Evolutionary conservation across 2,329 filamentous ascomycete genomes (phyloP).

Genomic region (Colletotrichum noveboracense): DNA sequence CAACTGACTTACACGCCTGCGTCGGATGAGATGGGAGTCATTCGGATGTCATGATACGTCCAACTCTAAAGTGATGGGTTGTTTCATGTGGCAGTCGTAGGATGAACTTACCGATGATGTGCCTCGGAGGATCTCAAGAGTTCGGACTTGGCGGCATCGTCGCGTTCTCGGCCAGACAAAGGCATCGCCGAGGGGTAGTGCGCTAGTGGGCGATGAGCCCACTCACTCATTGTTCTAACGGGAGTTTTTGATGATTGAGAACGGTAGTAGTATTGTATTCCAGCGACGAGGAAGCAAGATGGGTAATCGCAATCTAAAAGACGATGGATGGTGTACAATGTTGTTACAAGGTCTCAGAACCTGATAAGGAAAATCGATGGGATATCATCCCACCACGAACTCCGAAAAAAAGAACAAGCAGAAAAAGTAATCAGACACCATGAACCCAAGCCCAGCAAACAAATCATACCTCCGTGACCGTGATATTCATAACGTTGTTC

Average conservation of each 20-base stretch:
- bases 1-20: background rate
- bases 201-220: background rate
- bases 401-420: background rate
- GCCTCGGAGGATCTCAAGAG: background rate
- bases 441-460: background rate
- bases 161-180: background rate
- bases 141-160: background rate
- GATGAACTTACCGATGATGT: background rate
- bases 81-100: background rate
- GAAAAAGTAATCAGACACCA: background rate
- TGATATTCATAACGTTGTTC: conserved; percentile 9
- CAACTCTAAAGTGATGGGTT: background rate
- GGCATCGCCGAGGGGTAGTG: background rate
- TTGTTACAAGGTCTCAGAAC: background rate
- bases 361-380: background rate
- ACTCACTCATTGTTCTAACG: background rate
- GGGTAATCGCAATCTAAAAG: background rate
- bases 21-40: background rate
- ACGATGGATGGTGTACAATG: background rate
- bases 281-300: background rate
- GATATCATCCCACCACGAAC: background rate
- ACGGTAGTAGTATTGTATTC: background rate
- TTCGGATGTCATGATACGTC: background rate
- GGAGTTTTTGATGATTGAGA: background rate
- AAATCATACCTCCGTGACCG: conserved; percentile 2